Evolutionary conservation across 2,329 filamentous ascomycete species (phyloP).

Genomic region (Claviceps digitariae): DNA sequence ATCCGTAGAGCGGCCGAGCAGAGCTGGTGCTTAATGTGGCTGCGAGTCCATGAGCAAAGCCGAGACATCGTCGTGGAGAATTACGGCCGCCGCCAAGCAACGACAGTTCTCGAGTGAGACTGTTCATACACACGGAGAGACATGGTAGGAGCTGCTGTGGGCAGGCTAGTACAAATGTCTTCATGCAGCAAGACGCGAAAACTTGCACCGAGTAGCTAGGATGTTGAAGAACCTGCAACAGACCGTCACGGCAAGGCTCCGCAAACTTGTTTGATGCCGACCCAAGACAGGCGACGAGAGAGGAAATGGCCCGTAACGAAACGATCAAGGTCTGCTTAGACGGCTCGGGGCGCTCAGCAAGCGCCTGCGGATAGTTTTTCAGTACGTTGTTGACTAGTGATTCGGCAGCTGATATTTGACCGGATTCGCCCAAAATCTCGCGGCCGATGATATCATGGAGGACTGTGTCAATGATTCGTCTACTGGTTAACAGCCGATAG

Average conservation of each 20-base stretch:
- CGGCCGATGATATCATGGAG: slow-evolving; percentile 72
- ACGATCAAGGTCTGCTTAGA: slow-evolving; percentile 74
- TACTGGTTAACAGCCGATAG: slow-evolving; percentile 72
- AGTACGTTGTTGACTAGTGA: slow-evolving; percentile 75
- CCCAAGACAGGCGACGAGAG: slow-evolving; percentile 66
- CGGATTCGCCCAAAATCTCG: slow-evolving; percentile 76
- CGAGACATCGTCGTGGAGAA: slow-evolving; percentile 71
- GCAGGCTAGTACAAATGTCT: slow-evolving; percentile 76
- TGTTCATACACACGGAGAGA: slow-evolving; percentile 94
- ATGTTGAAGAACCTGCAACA: slow-evolving; percentile 84
- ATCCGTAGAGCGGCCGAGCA: slow-evolving; percentile 79
- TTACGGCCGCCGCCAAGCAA: slow-evolving; percentile 62
- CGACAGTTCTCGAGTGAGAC: slow-evolving; percentile 72
- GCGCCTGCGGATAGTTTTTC: slow-evolving; percentile 84
- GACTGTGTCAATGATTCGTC: slow-evolving; percentile 72
- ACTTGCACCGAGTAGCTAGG: slow-evolving; percentile 95
- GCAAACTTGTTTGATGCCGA: slow-evolving; percentile 69
- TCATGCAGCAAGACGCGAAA: slow-evolving; percentile 73
- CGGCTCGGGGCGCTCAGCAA: slow-evolving; percentile 79
- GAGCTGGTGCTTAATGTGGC: slow-evolving; percentile 84
- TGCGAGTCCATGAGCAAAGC: slow-evolving; percentile 83
- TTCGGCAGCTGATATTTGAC: slow-evolving; percentile 70
- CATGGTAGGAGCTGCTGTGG: slow-evolving; percentile 85
- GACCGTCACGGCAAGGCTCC: slow-evolving; percentile 70
- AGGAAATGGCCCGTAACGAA: slow-evolving; percentile 64